Evolutionary conservation across 306 rosid genomes (phyloP).

Genomic region (Trifolium repens): DNA sequence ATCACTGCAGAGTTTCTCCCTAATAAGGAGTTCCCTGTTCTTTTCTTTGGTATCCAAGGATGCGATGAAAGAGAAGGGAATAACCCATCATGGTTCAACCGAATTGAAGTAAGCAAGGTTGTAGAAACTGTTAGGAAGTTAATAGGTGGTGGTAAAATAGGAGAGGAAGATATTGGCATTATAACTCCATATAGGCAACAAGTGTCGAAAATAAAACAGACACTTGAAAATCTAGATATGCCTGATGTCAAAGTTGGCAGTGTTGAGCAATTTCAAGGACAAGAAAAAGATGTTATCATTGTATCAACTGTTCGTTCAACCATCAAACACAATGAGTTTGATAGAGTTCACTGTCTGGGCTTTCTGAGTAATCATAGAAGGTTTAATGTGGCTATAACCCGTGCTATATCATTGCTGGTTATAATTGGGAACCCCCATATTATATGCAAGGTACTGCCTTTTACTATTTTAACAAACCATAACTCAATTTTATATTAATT

Average conservation of each 20-base stretch:
- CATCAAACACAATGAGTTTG: slow-evolving; percentile 88
- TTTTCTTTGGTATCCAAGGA: slow-evolving; percentile 94
- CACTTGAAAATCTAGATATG: slow-evolving; percentile 68
- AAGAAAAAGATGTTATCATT: slow-evolving; percentile 82
- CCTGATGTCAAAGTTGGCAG: slow-evolving; percentile 79
- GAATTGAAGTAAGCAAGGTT: slow-evolving; percentile 89
- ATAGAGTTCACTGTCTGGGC: slow-evolving; percentile 78
- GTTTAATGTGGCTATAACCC: slow-evolving; percentile 92
- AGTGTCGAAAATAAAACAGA: slow-evolving; percentile 75
- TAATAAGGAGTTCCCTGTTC: slow-evolving; percentile 75
- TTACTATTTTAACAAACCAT: slow-evolving; percentile 11
- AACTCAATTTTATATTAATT: slow-evolving; percentile 9
- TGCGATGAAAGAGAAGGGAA: slow-evolving; percentile 97
- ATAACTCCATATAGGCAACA: slow-evolving; percentile 94
- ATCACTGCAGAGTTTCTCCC: slow-evolving; percentile 66
- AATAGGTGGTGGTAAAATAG: slow-evolving; percentile 50
- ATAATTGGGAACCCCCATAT: slow-evolving; percentile 92
- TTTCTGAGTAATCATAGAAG: slow-evolving; percentile 89
- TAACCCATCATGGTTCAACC: slow-evolving; percentile 98
- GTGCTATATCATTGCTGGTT: slow-evolving; percentile 83
- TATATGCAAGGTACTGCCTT: slow-evolving; percentile 71
- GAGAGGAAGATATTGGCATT: slow-evolving; percentile 78
- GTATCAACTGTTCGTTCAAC: slow-evolving; percentile 95
- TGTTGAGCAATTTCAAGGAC: slow-evolving; percentile 97
- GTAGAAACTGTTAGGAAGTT: slow-evolving; percentile 61